Conservation (phyloP, 441 rosid species). For the Gossypium schwendimanii region DNA sequence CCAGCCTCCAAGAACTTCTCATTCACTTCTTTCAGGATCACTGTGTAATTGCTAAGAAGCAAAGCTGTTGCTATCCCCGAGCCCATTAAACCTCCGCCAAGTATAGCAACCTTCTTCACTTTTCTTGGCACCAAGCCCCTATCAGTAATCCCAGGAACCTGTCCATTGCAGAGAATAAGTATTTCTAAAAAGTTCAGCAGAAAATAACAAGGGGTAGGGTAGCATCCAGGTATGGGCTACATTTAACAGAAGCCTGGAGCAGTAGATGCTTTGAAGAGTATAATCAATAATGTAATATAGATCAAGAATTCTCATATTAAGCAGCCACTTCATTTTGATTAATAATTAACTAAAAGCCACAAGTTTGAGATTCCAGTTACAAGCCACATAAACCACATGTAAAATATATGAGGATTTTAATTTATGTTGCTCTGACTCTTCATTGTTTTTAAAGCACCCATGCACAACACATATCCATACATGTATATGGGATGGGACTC, state of each 20-base stretch:
- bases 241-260: not conserved
- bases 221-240: not conserved
- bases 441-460: not conserved
- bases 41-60: constrained; percentile 72
- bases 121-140: constrained; percentile 65
- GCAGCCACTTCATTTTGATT: not conserved
- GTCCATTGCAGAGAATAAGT: constrained; percentile 11
- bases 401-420: not conserved
- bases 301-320: not conserved
- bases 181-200: not conserved
- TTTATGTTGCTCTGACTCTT: not conserved
- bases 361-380: not conserved
- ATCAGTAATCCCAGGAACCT: constrained; percentile 94
- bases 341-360: not conserved
- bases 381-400: not conserved
- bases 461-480: not conserved
- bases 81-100: constrained; percentile 98
- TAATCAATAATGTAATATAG: not conserved
- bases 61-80: constrained; percentile 94
- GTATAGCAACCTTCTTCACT: constrained; percentile 75
- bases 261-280: constrained; percentile 2
- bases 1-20: constrained; percentile 86
- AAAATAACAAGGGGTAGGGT: not conserved
- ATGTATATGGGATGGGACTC: not conserved
- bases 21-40: constrained; percentile 86